Evolutionary conservation across 805 yeast species (phyloP), one percentile per base, ranked within the genome.

Genomic region (Spathaspora girioi): DNA sequence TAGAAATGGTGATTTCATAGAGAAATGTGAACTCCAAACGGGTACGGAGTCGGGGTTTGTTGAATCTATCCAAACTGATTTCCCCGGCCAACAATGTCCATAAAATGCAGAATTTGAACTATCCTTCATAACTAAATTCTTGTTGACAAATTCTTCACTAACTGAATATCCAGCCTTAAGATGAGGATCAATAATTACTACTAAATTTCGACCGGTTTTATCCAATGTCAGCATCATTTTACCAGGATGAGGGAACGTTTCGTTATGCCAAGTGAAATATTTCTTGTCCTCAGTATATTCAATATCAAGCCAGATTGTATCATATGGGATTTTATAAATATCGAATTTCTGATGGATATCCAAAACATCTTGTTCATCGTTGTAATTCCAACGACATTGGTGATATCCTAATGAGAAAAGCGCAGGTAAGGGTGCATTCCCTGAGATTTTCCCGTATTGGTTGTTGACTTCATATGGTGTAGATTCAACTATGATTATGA

Each of bases 61-160:
- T 0, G 96, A 78, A 60, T 94, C 99, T 50, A 94, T 82, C 98
- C 98, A 94, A 7, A 90, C 76, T 0, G 97, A 87, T 58, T 89
- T 90, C 1, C 98, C 99, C 1, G 99, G 97, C 99, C 99, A 94
- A 68, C 98, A 94, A 66, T 90, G 96, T 3, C 97, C 98, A 47
- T 81, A 75, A 65, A 75, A 92, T 1, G 81, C 69, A 1, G 74
- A 63, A 23, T 82, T 84, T 1, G 65, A 56, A 46, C 80, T 71
- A 54, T 71, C 66, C 27, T 64, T 69, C 18, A 90, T 74, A 0
- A 80, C 82, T 8, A 81, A 61, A 5, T 69, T 62, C 8, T 75
- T 60, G 12, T 71, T 58, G 6, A 65, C 67, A 20, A 89, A 64
- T 1, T 57, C 64, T 1, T 86, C 77, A 61, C 90, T 86, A 1